Evolutionary conservation across 2,329 filamentous ascomycete genomes (phyloP).

Genomic region (Apiospora phragmitis): DNA sequence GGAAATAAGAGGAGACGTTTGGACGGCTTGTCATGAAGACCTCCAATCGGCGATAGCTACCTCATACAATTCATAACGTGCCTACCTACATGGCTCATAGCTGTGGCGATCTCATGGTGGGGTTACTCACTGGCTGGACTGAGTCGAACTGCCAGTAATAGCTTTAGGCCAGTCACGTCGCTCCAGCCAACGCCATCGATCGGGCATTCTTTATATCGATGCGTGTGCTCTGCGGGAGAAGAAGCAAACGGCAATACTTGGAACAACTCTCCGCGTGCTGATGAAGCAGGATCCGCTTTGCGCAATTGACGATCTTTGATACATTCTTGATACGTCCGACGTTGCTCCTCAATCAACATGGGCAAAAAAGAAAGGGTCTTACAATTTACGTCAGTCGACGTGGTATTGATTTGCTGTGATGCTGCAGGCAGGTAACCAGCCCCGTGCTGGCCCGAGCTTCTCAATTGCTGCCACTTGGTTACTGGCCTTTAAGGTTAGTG

Average conservation of each 20-base stretch:
- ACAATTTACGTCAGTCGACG: background rate
- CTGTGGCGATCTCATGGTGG: constrained; percentile 2
- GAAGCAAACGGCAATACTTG: background rate
- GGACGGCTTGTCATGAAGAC: background rate
- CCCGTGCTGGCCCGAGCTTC: constrained; percentile 8
- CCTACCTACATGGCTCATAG: background rate
- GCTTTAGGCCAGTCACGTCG: background rate
- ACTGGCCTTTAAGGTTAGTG: background rate
- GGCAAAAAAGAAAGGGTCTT: background rate
- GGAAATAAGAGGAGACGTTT: background rate
- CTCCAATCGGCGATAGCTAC: background rate
- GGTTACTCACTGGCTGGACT: background rate
- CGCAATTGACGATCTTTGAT: background rate
- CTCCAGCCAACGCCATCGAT: background rate
- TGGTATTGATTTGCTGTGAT: background rate
- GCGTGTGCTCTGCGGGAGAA: background rate
- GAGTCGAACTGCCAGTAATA: background rate
- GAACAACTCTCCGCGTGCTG: background rate
- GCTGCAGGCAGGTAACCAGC: background rate
- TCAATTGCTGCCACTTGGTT: background rate
- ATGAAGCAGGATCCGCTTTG: constrained; percentile 1
- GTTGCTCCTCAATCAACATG: background rate
- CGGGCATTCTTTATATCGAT: background rate
- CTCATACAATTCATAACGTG: background rate
- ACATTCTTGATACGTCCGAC: background rate